A percentile compares a stretch with the other conserved stretches of the same genome.
Evolutionary conservation across 805 yeast genomes (phyloP).

Genomic region (Starmerella bombicola): DNA sequence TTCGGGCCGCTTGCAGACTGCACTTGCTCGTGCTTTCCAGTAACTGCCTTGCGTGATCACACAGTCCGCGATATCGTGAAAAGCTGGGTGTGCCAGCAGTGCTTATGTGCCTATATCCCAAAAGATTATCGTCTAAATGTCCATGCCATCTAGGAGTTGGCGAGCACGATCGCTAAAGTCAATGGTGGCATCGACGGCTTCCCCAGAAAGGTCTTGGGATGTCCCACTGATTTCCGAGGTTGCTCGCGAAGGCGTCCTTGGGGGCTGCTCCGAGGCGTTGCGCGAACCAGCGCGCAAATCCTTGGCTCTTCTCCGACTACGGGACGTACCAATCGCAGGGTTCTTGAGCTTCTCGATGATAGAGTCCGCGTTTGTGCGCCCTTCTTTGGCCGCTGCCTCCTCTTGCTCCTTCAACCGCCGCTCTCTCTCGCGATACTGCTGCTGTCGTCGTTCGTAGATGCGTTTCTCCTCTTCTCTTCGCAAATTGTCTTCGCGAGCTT

Average conservation of each 20-base stretch:
- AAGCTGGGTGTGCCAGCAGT: too few species aligned
- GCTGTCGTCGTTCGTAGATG: slow-evolving; percentile 63
- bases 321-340: slow-evolving; percentile 64
- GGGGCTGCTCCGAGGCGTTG: not conserved
- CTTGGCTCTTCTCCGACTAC: slow-evolving; percentile 68
- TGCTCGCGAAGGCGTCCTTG: not conserved
- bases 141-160: slow-evolving; percentile 9
- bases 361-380: slow-evolving; percentile 60
- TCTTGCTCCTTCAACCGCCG: slow-evolving; percentile 18
- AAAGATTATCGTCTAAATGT: too few species aligned
- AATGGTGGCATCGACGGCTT: not conserved
- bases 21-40: too few species aligned
- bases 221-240: not conserved
- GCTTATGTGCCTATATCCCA: too few species aligned
- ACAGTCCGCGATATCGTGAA: too few species aligned
- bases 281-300: slow-evolving; percentile 29
- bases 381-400: slow-evolving; percentile 14
- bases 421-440: slow-evolving; percentile 24
- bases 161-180: slow-evolving; percentile 17
- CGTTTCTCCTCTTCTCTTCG: slow-evolving; percentile 72
- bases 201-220: not conserved
- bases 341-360: slow-evolving; percentile 76
- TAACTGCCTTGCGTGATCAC: too few species aligned
- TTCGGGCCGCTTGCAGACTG: too few species aligned
- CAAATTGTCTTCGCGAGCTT: slow-evolving; percentile 66